Evolutionary conservation across 2,329 filamentous ascomycete genomes (phyloP).

Genomic region (Fusarium floridanum): DNA sequence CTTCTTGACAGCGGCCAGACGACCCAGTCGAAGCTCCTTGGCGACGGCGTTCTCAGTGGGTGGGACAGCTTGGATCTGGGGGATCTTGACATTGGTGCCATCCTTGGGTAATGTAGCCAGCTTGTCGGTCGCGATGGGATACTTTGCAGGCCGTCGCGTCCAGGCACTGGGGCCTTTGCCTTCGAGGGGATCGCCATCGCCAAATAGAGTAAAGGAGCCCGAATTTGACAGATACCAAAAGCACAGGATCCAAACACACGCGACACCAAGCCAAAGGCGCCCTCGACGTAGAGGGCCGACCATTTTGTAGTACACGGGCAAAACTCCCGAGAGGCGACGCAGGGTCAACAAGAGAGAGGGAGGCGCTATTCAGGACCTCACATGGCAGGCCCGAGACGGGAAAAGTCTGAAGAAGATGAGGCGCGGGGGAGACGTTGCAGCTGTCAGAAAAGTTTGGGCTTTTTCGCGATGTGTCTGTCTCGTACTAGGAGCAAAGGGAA

Average conservation of each 20-base stretch:
- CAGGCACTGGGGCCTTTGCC: constrained; percentile 42
- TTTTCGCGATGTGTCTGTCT: constrained; percentile 30
- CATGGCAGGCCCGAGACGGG: constrained; percentile 34
- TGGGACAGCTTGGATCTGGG: constrained; percentile 48
- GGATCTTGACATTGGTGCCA: constrained; percentile 38
- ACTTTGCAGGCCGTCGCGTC: constrained; percentile 38
- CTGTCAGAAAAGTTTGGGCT: constrained; percentile 29
- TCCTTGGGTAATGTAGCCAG: constrained; percentile 52
- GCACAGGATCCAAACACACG: constrained; percentile 40
- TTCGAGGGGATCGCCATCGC: constrained; percentile 37
- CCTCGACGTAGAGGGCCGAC: constrained; percentile 38
- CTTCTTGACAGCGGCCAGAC: constrained; percentile 60
- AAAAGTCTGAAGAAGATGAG: constrained; percentile 11
- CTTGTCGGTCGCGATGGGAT: constrained; percentile 43
- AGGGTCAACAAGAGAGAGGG: constrained; percentile 19
- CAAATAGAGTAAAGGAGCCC: constrained; percentile 32
- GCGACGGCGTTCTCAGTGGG: constrained; percentile 48
- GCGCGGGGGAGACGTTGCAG: constrained; percentile 15
- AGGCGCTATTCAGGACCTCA: constrained; percentile 26
- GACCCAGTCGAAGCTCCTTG: constrained; percentile 51
- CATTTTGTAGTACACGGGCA: constrained; percentile 30
- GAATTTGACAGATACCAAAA: constrained; percentile 44
- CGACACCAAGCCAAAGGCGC: constrained; percentile 44
- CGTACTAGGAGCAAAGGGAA: constrained; percentile 1
- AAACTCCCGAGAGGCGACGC: constrained; percentile 11